Base-by-base conservation (phyloP, 169 alveolate genomes). In the Eimeria mitis region DNA sequence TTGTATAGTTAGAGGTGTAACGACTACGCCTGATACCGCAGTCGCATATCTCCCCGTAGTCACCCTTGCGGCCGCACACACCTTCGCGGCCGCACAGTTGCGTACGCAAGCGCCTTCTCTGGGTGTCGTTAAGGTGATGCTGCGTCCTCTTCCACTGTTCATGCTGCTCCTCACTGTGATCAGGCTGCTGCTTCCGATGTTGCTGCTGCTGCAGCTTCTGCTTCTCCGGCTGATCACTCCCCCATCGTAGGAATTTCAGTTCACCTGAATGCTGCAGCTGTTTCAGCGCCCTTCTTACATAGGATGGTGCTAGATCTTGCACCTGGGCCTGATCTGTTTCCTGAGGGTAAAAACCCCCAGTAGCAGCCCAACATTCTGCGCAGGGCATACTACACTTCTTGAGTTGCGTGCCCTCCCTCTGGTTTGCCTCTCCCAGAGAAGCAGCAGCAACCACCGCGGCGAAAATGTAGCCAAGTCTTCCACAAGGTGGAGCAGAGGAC, bases 281-380 rank as follows among this genome's bases (percentile, higher is more conserved):
- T 49, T 11, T 47, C 68, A 49, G 88, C 65, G 44, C 47, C 8
- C 9, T 28, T 28, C 49, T 25, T 34, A 9, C 47, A 13, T 2
- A 78, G 88, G 25, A n/a, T 19, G 65, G 19, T n/a, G 11, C n/a
- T 42, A 49, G 68, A 31, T 6, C 68, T 44, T 31, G 88, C 25
- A 16, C 40, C 44, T 44, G 88, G 2, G 3, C 31, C 68, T 47
- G 65, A 3, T 78, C 68, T 44, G 88, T 68, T 28, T 42, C 88
- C 49, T 42, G 65, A 78, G 65, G n/a, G 83, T 40, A 78, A 23
- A 25, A 7, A 49, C 25, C 88, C 68, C 88, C 47, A 47, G 88
- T 68, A 40, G 92, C 65, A 87, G 56, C 49, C 70, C 59, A 63
- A 47, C 92, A 87, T 28, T 87, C 92, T 61, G 92, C 92, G 63